phyloP scores from a whole-genome alignment of 2,329 filamentous ascomycete species.

The Fusarium sp. region DNA sequence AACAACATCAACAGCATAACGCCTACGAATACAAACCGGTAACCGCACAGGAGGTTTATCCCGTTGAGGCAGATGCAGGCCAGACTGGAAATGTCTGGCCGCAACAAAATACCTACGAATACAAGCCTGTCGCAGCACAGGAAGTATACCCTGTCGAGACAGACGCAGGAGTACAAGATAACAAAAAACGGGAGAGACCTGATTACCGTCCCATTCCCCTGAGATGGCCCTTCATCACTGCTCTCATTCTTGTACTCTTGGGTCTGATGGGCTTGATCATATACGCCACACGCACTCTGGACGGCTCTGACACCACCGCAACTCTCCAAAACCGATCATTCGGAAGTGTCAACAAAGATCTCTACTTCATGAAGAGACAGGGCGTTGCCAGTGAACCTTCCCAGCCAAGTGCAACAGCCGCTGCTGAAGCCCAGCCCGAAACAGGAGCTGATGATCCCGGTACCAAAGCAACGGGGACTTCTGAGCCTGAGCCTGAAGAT shows the following conservation, averaged over 20 bases:
- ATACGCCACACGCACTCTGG: constrained; percentile 23
- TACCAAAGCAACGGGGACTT: background rate
- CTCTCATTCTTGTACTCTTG: constrained; percentile 21
- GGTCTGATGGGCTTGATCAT: constrained; percentile 21
- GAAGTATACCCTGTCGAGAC: constrained; percentile 12
- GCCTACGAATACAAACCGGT: constrained; percentile 32
- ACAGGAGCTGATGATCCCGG: background rate
- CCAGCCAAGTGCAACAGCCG: constrained; percentile 2
- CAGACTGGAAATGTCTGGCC: background rate
- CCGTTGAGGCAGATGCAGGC: constrained; percentile 9
- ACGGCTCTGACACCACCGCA: constrained; percentile 23
- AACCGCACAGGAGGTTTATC: constrained; percentile 9
- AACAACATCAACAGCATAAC: background rate
- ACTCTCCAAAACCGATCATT: constrained; percentile 26
- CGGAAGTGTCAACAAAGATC: background rate
- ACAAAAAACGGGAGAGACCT: constrained; percentile 18
- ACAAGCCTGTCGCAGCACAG: constrained; percentile 29
- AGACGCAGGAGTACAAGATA: constrained; percentile 9
- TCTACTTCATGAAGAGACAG: constrained; percentile 29
- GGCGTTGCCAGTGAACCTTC: constrained; percentile 8
- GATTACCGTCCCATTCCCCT: constrained; percentile 40
- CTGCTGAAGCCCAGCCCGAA: constrained; percentile 1
- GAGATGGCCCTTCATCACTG: constrained; percentile 34
- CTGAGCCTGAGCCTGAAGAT: constrained; percentile 5
- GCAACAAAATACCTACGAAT: constrained; percentile 20